Evolutionary conservation across 352 stramenopile genomes (phyloP).

Genomic region (Phytophthora syringae): DNA sequence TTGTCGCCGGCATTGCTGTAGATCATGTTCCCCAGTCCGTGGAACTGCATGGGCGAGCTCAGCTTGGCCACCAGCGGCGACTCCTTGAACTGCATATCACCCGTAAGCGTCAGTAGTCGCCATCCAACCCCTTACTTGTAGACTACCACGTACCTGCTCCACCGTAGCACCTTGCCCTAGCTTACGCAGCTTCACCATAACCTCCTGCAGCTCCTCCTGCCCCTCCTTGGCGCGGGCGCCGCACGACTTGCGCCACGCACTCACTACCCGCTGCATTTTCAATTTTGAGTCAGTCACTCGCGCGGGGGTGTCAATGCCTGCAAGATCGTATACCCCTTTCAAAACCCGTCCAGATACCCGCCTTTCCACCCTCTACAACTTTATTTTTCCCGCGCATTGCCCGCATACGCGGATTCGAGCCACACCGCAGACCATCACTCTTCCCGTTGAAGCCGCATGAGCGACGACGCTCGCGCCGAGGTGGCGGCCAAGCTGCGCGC

Average conservation of each 20-base stretch:
- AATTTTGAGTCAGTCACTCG: slow-evolving; percentile 10
- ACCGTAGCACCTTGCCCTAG: slow-evolving; percentile 61
- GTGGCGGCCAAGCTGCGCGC: slow-evolving; percentile 52
- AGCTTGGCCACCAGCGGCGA: slow-evolving; percentile 67
- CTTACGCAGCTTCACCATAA: slow-evolving; percentile 61
- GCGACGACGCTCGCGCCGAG: slow-evolving; percentile 37
- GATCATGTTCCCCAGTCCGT: slow-evolving; percentile 83
- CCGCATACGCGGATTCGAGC: slow-evolving; percentile 9
- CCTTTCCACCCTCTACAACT: not conserved
- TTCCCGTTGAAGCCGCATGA: slow-evolving; percentile 31
- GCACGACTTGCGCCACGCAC: slow-evolving; percentile 50
- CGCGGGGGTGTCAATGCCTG: not conserved
- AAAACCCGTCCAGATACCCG: not conserved
- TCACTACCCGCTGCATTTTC: slow-evolving; percentile 35
- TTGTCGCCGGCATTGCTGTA: slow-evolving; percentile 79
- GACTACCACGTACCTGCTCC: slow-evolving; percentile 54
- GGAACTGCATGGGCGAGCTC: slow-evolving; percentile 64
- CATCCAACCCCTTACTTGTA: not conserved
- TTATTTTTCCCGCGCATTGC: slow-evolving; percentile 15
- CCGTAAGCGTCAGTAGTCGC: not conserved
- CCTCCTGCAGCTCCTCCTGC: slow-evolving; percentile 61
- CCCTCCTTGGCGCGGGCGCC: slow-evolving; percentile 50
- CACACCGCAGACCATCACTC: slow-evolving; percentile 32
- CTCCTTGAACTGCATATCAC: slow-evolving; percentile 55
- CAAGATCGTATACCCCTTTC: not conserved